Base-by-base conservation (phyloP, 2,329 filamentous ascomycete genomes). In the Aureobasidium leucospermi region DNA sequence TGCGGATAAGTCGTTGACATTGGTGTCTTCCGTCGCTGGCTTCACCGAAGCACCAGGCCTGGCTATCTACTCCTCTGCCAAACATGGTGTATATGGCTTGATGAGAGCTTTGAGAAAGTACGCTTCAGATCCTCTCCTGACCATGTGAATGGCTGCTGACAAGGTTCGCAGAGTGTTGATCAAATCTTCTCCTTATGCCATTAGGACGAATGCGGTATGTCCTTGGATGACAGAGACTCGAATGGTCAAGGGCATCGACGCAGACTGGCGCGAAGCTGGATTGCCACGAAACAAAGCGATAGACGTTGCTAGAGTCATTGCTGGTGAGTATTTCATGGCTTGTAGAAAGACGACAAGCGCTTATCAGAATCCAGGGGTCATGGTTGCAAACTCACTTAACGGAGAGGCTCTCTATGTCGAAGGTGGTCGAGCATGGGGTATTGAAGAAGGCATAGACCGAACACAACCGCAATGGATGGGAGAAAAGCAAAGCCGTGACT, bases 61-160 rank as follows among this genome's bases (percentile, higher is more conserved):
- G 1, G 75, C 76, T 52, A 70, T 79, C 28, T 81, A 82, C 63
- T 73, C 74, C 3, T 69, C 78, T 0, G 70, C 74, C 6, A 80
- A 81, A 63, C 79, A 81, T 62, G 78, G 76, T n/a, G 73, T 81
- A 0, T 70, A 79, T 31, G 79, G 79, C 0, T 68, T 80, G 6
- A 77, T 80, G 73, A 71, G 79, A 23, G 73, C 75, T 16, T 67
- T 81, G 31, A 70, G 76, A 38, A 66, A 65, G 56, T 76, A 69
- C 34, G 64, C 63, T 19, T 29, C 13, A 2, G 11, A 31, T 6
- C 8, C n/a, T 23, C 31, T 23, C 6, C 2, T 16, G n/a, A 6
- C 1, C 29, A 6, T 4, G 13, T 4, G 29, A 16, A 10, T 11
- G 2, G 11, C 8, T 10, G 31, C 23, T 15, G 13, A 31, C 15